Evolutionary conservation across 1,284 basidiomycete species (phyloP), one percentile per base, ranked within the genome.

Genomic region (Peniophora sp.): DNA sequence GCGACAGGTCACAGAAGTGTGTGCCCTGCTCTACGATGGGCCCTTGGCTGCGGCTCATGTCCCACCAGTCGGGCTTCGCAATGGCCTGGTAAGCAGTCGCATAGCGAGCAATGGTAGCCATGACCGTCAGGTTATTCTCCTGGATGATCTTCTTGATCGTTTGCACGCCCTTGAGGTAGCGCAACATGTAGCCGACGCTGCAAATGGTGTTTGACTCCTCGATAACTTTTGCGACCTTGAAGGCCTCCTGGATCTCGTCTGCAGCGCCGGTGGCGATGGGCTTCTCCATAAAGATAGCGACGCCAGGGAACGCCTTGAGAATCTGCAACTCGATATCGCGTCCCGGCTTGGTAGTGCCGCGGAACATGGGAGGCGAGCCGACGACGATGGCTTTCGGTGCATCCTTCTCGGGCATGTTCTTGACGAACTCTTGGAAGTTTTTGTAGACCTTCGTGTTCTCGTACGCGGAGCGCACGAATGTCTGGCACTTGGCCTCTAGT

Each of bases 1-100:
- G 87, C 50, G 92, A 95, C 44, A 95, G 76, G 68, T 92, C 90
- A 60, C 85, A 88, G 69, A 90, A 89, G 67, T 89, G 96, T 8
- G 97, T 99, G 39, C 91, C 96, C 70, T 98, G 96, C 70, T 98
- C 97, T 55, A 99, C 81, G 62, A 99, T 83, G 12, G 96, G 96
- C 35, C 96, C 96, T 48, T 78, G 83, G 61, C 86, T 89, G 72
- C 81, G 90, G 22, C 86, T 81, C 72, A 98, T 98, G 78, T 96
- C 88, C 97, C 97, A 99, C 96, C 97, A 97, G 60, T 94, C 91
- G 3, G 82, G 83, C 72, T 97, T 97, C 47, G 83, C 83, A 58
- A 96, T 94, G 20, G 83, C 74, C 68, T 92, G 83, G 65, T 97
- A 97, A 20, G 96, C 95, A 66, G 89, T 91, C 36, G 93, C 92